Percentiles rank a stretch among this genome's conserved stretches.
These are phyloP conservation scores for Cadophora gregata DNA, from an alignment of 2,329 filamentous ascomycete genomes.

Conservation along the genomic window DNA sequence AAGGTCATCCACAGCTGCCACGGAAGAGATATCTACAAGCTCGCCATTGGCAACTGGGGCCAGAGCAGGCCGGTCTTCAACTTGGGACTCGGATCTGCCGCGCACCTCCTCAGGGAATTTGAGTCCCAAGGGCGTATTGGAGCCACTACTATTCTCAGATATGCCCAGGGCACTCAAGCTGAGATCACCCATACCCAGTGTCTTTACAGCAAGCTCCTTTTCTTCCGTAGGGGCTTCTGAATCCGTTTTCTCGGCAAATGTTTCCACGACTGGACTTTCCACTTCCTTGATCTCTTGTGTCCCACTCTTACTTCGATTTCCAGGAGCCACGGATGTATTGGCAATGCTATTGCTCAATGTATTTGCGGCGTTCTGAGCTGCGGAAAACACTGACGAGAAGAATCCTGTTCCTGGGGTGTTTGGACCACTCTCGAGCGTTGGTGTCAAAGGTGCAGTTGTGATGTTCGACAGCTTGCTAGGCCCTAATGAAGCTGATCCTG, in stretches of 20 bases:
- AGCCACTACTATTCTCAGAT: conserved; percentile 59
- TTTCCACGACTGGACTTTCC: conserved; percentile 44
- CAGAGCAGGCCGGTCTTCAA: conserved; percentile 33
- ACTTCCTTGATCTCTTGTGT: conserved; percentile 43
- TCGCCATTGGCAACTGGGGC: conserved; percentile 24
- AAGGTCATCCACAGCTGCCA: conserved; percentile 37
- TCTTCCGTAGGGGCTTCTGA: conserved; percentile 49
- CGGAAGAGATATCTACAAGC: conserved; percentile 32
- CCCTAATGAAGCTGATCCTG: conserved; percentile 53
- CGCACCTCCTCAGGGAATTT: conserved; percentile 54
- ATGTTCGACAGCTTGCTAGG: conserved; percentile 90
- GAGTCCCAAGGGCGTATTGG: conserved; percentile 62
- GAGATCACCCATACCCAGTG: conserved; percentile 85
- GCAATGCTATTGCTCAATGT: conserved; percentile 76
- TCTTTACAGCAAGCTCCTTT: conserved; percentile 82
- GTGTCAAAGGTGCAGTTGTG: conserved; percentile 74
- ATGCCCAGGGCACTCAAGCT: conserved; percentile 90
- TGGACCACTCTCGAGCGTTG: conserved; percentile 71
- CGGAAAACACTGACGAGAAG: conserved; percentile 92
- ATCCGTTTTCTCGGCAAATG: conserved; percentile 43
- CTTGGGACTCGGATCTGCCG: conserved; percentile 37
- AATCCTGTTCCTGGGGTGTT: conserved; percentile 68
- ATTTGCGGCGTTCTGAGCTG: conserved; percentile 88
- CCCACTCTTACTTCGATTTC: conserved; percentile 51
- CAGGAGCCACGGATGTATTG: conserved; percentile 64